phyloP scores from a whole-genome alignment of 140 eudicot genomes.

The Bidens hawaiensis region DNA sequence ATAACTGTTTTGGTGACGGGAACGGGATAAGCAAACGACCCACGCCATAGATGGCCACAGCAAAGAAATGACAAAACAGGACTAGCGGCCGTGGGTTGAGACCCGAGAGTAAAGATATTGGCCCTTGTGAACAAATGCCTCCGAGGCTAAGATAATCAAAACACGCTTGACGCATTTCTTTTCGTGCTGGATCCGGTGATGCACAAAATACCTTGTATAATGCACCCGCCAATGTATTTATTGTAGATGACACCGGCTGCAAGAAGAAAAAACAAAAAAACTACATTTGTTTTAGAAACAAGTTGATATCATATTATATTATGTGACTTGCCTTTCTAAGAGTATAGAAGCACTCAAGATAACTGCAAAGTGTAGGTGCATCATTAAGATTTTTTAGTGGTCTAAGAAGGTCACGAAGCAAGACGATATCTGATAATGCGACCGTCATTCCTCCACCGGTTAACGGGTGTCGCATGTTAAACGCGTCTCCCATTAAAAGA shows the following conservation, averaged over 20 bases:
- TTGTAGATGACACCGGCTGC: slow-evolving; percentile 62
- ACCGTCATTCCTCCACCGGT: slow-evolving; percentile 70
- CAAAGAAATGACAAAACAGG: slow-evolving; percentile 47
- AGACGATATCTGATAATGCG: slow-evolving; percentile 50
- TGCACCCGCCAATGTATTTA: slow-evolving; percentile 53
- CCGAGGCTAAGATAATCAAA: slow-evolving; percentile 56
- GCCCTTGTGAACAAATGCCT: slow-evolving; percentile 45
- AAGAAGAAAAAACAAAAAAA: not conserved
- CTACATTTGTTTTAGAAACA: not conserved
- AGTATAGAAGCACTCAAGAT: slow-evolving; percentile 54
- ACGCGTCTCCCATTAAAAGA: no score
- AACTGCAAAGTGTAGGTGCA: slow-evolving; percentile 35
- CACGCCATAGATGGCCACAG: slow-evolving; percentile 54
- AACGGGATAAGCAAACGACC: slow-evolving; percentile 51
- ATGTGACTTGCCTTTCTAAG: slow-evolving; percentile 41
- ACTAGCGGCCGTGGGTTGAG: slow-evolving; percentile 52
- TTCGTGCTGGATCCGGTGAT: slow-evolving; percentile 48
- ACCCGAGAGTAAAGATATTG: no score
- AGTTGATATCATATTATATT: not conserved
- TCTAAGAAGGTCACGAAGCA: slow-evolving; percentile 50
- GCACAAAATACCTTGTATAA: no score
- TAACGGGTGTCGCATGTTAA: slow-evolving; percentile 59
- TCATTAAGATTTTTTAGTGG: slow-evolving; percentile 38
- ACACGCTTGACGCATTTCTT: slow-evolving; percentile 52
- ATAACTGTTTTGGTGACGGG: slow-evolving; percentile 43